Evolutionary conservation across 768 basidiomycete species (phyloP), one percentile per base, ranked within the genome.

Genomic region (Mycena floridula): DNA sequence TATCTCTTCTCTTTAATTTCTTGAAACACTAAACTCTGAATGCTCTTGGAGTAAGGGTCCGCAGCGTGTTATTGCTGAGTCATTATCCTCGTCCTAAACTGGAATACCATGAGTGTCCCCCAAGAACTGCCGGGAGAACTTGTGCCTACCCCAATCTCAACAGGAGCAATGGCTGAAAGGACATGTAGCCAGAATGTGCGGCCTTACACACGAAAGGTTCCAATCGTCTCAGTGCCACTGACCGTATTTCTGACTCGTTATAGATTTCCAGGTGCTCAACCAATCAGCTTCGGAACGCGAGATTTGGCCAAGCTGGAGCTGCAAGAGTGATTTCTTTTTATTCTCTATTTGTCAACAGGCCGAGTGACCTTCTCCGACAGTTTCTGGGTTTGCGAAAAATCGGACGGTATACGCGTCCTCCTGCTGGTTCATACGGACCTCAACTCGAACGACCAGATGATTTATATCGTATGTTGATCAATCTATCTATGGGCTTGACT

Each of bases 341-440:
- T 20, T 35, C 49, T 39, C 25, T 32, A 39, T 38, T 6, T 48
- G 1, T 38, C n/a, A n/a, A n/a, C n/a, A n/a, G n/a, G n/a, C n/a
- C n/a, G n/a, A n/a, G n/a, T n/a, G n/a, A n/a, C n/a, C n/a, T 7
- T 35, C 38, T 24, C 35, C 3, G 15, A 38, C 59, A 97, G 94
- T 59, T 99, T 88, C 64, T 99, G 95, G 95, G 96, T 99, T 35
- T 96, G 93, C 67, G 96, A 99, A 70, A 98, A 98, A 70, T 95
- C 91, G 11, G 96, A 98, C 59, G 96, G 96, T 11, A 61, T 99
- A 42, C 81, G 96, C 26, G 89, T 98, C 30, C 70, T 99, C 23
- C 77, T 98, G 42, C 67, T 95, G 47, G 75, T 98, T 40, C 69
- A 76, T 60, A 75, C 83, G 41, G 72, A 85, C 68, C 54, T 65